Evolutionary conservation across 2,329 filamentous ascomycete genomes (phyloP).

Genomic region (Orbilia ellipsospora): DNA sequence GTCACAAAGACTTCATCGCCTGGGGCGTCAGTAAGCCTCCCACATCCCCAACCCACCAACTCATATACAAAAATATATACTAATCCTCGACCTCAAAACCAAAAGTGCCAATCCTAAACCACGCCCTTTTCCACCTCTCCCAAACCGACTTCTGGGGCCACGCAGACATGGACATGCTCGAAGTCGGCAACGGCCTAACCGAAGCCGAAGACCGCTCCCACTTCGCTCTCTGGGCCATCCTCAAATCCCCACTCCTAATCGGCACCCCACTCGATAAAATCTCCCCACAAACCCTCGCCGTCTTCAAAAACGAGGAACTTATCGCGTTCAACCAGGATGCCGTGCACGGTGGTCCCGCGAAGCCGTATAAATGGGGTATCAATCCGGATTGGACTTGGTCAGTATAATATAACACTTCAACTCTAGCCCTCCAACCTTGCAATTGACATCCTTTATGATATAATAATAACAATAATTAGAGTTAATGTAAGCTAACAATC

Average conservation of each 20-base stretch:
- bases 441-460: slow-evolving; percentile 40
- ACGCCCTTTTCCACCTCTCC: slow-evolving; percentile 61
- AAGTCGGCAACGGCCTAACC: slow-evolving; percentile 63
- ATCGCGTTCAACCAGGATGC: slow-evolving; percentile 65
- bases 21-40: slow-evolving; percentile 58
- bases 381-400: slow-evolving; percentile 66
- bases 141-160: slow-evolving; percentile 63
- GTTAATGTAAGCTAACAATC: background rate
- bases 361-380: slow-evolving; percentile 65
- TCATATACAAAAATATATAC: slow-evolving; percentile 23
- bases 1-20: slow-evolving; percentile 51
- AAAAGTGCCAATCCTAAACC: slow-evolving; percentile 61
- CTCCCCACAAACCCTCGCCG: slow-evolving; percentile 62
- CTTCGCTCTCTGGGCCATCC: slow-evolving; percentile 63
- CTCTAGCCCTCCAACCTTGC: background rate
- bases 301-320: slow-evolving; percentile 63
- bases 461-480: background rate
- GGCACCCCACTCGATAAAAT: slow-evolving; percentile 63
- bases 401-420: slow-evolving; percentile 6
- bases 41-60: slow-evolving; percentile 9
- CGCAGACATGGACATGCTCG: slow-evolving; percentile 62
- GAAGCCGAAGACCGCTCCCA: slow-evolving; percentile 61
- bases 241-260: slow-evolving; percentile 65
- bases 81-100: slow-evolving; percentile 8
- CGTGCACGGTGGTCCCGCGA: slow-evolving; percentile 63